These are phyloP conservation scores for Delitschia confertaspora DNA, from an alignment of 495 filamentous ascomycete genomes.

Conservation along the genomic window DNA sequence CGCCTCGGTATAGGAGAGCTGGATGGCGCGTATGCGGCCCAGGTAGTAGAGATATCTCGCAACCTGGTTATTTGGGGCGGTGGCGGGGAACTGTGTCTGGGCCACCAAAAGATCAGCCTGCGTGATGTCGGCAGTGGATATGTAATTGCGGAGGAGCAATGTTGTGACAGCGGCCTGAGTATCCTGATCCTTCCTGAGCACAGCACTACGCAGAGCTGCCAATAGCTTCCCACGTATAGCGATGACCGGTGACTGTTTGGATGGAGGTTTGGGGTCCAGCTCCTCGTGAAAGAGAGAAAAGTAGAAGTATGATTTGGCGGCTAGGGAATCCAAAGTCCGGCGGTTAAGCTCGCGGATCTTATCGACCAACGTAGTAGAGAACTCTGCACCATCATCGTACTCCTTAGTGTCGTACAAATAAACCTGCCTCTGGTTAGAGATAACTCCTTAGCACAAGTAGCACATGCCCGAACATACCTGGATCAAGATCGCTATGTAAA, in stretches of 20 bases:
- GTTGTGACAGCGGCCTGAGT: conserved; percentile 93
- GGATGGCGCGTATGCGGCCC: conserved; percentile 90
- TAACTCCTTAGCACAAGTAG: neutral
- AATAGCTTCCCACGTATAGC: conserved; percentile 79
- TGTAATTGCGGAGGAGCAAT: conserved; percentile 88
- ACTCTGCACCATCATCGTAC: conserved; percentile 67
- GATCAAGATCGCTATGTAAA: conserved; percentile 75
- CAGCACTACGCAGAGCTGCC: conserved; percentile 81
- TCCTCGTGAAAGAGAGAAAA: conserved; percentile 90
- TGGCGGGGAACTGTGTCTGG: conserved; percentile 86
- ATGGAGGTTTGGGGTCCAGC: conserved; percentile 75
- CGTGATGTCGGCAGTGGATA: conserved; percentile 90
- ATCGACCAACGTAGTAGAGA: conserved; percentile 72
- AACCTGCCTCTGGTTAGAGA: conserved; percentile 50
- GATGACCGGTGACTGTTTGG: conserved; percentile 72
- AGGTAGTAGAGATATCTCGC: conserved; percentile 94
- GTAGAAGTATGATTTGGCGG: conserved; percentile 96
- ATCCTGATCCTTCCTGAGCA: conserved; percentile 90
- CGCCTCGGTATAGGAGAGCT: conserved; percentile 93
- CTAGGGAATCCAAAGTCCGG: conserved; percentile 84
- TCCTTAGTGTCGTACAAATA: conserved; percentile 77
- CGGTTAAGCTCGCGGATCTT: conserved; percentile 83
- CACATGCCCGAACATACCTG: conserved; percentile 27
- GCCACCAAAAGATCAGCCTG: conserved; percentile 93
- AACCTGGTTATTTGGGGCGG: conserved; percentile 95